Percentiles rank a stretch among this genome's conserved stretches.
These are phyloP conservation scores for Rickenella mellea DNA, from an alignment of 768 basidiomycete species.

Conservation along the genomic window DNA sequence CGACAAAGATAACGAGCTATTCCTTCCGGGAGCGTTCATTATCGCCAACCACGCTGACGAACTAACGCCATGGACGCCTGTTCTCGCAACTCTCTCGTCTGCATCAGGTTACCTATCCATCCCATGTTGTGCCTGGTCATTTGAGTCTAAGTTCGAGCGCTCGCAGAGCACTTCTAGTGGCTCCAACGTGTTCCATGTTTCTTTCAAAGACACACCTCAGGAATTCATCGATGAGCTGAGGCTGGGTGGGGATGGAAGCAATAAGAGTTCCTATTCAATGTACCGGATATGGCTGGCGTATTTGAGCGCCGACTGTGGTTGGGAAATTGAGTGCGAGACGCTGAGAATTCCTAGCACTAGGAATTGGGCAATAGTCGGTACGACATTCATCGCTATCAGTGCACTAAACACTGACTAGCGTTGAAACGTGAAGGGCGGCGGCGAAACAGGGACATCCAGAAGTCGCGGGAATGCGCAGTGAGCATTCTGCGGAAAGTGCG, in stretches of 20 bases:
- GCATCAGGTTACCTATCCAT: constrained; percentile 72
- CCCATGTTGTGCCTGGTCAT: constrained; percentile 84
- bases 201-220: constrained; percentile 18
- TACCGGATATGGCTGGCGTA: constrained; percentile 85
- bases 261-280: constrained; percentile 61
- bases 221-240: constrained; percentile 36
- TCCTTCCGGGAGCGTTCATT: constrained; percentile 53
- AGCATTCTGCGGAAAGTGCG: constrained; percentile 46
- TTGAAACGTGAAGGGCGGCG: constrained; percentile 11
- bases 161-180: constrained; percentile 15
- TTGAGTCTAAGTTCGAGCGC: constrained; percentile 60
- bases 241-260: constrained; percentile 48
- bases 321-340: constrained; percentile 78
- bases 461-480: constrained; percentile 23
- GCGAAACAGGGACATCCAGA: constrained; percentile 22
- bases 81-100: constrained; percentile 54
- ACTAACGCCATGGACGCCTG: constrained; percentile 88
- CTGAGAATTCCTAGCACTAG: constrained; percentile 88
- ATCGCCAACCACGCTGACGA: constrained; percentile 97
- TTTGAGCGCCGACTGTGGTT: constrained; percentile 66
- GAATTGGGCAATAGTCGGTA: constrained; percentile 88
- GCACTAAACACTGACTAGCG: constrained; percentile 1
- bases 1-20: constrained; percentile 10
- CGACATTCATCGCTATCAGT: constrained; percentile 14
- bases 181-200: constrained; percentile 13